Evolutionary conservation across 345 rosid genomes (phyloP).

Genomic region (Turnera subulata): DNA sequence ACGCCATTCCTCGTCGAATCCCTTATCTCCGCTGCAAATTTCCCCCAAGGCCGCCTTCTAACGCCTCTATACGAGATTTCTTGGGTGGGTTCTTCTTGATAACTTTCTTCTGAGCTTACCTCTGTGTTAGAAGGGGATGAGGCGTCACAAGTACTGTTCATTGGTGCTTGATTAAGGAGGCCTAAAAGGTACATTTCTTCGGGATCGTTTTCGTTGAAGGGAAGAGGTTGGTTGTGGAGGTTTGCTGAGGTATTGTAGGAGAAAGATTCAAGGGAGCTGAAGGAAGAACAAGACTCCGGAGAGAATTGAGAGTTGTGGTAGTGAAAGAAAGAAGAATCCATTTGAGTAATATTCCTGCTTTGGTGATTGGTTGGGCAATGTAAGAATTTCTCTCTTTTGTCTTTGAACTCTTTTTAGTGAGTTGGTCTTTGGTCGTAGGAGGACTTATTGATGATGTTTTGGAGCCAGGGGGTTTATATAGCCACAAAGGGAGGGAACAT

Average conservation of each 20-base stretch:
- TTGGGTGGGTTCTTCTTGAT: constrained; percentile 5
- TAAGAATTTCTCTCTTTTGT: background rate
- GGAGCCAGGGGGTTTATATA: constrained; percentile 18
- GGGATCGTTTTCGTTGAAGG: constrained; percentile 58
- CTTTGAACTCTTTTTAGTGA: background rate
- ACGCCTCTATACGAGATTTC: constrained; percentile 51
- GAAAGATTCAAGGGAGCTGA: constrained; percentile 18
- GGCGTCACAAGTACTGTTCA: constrained; percentile 12
- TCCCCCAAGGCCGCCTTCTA: constrained; percentile 63
- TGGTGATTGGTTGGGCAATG: background rate
- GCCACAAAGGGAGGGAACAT: constrained; percentile 5
- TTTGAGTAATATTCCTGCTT: background rate
- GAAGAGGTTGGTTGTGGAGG: constrained; percentile 28
- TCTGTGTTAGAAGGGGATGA: constrained; percentile 20
- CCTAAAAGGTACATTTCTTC: constrained; percentile 57
- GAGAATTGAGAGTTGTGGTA: constrained; percentile 25
- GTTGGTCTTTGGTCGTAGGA: constrained; percentile 14
- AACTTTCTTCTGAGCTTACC: constrained; percentile 16
- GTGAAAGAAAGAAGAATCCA: constrained; percentile 38
- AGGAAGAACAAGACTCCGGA: constrained; percentile 28
- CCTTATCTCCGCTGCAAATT: constrained; percentile 64
- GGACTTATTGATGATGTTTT: background rate
- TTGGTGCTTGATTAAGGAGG: constrained; percentile 32
- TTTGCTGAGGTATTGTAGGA: constrained; percentile 1
- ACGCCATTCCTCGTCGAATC: constrained; percentile 62